Evolutionary conservation across 2,329 filamentous ascomycete species (phyloP).

Genomic region (Penicillium crustosum): DNA sequence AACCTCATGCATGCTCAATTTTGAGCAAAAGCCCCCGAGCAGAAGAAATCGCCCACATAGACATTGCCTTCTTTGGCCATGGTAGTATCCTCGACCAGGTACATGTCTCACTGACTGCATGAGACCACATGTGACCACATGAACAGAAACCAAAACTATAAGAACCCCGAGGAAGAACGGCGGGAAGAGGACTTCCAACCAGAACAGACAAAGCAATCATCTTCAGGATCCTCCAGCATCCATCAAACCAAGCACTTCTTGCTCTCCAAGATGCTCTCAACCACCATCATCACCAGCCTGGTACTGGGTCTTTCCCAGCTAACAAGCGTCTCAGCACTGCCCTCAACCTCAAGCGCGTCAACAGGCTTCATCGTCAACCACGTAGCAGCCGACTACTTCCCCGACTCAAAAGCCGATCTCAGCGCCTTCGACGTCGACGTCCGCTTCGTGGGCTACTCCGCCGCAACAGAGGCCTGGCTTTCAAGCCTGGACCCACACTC

Average conservation of each 20-base stretch:
- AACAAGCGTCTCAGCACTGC: neutral
- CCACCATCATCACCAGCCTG: neutral
- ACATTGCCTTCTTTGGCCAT: neutral
- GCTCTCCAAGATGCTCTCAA: neutral
- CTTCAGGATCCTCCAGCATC: neutral
- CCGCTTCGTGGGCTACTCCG: neutral
- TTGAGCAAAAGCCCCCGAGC: no score
- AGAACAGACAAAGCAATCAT: neutral
- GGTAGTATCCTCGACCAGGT: neutral
- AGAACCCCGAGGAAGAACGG: neutral
- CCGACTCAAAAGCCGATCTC: neutral
- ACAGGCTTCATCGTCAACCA: neutral
- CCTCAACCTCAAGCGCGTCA: neutral
- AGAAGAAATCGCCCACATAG: neutral
- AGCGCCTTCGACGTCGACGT: slow-evolving; percentile 5
- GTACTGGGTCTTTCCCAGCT: neutral
- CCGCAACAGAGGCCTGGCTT: neutral
- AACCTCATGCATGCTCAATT: neutral
- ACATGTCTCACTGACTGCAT: neutral
- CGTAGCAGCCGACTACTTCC: slow-evolving; percentile 4
- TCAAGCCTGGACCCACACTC: neutral
- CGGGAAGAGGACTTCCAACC: neutral
- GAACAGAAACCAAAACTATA: neutral
- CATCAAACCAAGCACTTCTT: neutral
- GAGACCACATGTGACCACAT: no score